phyloP scores from a whole-genome alignment of 129 eudicot genomes.

The Centaurea solstitialis region DNA sequence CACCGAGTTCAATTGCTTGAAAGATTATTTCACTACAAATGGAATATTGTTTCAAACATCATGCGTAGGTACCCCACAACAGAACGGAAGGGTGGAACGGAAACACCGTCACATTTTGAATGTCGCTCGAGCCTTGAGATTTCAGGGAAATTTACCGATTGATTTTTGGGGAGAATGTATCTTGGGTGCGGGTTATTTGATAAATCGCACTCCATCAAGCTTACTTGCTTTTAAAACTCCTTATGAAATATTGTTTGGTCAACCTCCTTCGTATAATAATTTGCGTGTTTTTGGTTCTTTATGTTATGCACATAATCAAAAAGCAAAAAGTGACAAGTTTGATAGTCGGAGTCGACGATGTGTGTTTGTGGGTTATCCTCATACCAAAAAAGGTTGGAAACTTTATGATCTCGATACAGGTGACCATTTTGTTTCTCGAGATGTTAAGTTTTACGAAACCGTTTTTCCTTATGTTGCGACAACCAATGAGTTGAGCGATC shows the following conservation, averaged over 20 bases:
- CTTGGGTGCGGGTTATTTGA: background rate
- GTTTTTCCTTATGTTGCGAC: background rate
- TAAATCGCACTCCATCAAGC: background rate
- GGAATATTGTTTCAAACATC: slow-evolving; percentile 16
- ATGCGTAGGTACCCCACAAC: slow-evolving; percentile 4
- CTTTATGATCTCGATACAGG: background rate
- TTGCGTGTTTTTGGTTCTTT: background rate
- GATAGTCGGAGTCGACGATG: background rate
- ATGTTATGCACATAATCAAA: background rate
- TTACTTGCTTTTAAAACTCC: background rate
- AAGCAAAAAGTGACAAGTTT: background rate
- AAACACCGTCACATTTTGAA: background rate
- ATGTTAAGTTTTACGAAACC: background rate
- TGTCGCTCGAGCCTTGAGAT: background rate
- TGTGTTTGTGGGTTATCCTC: slow-evolving; percentile 6
- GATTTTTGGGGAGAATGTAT: too few species aligned
- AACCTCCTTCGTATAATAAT: background rate
- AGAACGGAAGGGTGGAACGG: background rate
- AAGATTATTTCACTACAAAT: background rate
- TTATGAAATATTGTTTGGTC: background rate
- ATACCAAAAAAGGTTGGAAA: background rate
- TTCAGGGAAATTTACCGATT: background rate
- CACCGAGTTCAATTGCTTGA: background rate
- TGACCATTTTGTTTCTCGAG: background rate
- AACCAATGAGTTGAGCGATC: background rate